These are phyloP conservation scores for Ceratocystis harringtonii DNA, from an alignment of 2,329 filamentous ascomycete genomes.

Conservation along the genomic window DNA sequence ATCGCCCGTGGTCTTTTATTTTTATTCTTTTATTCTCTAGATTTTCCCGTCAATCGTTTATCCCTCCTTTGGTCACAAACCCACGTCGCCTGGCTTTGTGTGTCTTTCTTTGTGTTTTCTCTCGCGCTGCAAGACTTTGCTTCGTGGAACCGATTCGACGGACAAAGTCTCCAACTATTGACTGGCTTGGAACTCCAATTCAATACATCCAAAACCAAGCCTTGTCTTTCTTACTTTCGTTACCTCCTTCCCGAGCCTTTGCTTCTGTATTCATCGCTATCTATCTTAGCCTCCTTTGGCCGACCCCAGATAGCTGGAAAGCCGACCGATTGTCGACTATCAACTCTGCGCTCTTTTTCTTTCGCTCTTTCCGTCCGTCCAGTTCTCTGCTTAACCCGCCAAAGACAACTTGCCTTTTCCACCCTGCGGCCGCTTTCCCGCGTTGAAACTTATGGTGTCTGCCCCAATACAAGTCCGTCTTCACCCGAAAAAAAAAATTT, in stretches of 20 bases:
- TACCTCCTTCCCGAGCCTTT: neutral
- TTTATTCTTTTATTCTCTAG: constrained; percentile 19
- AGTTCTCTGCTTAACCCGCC: too few species aligned
- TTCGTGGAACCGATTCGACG: neutral
- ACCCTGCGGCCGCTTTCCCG: too few species aligned
- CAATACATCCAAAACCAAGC: neutral
- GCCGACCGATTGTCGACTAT: constrained; percentile 18
- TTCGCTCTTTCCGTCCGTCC: too few species aligned
- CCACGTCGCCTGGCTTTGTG: neutral
- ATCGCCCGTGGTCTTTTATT: neutral
- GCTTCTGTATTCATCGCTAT: neutral
- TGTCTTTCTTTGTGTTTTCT: neutral
- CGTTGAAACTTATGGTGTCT: too few species aligned
- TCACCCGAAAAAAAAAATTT: too few species aligned
- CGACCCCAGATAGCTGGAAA: constrained; percentile 29
- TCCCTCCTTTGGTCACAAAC: neutral
- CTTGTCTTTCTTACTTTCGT: neutral
- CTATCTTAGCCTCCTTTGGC: constrained; percentile 10
- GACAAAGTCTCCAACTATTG: neutral
- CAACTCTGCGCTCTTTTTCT: too few species aligned
- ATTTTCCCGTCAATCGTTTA: neutral
- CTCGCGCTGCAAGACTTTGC: neutral
- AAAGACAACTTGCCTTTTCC: too few species aligned
- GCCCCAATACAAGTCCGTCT: too few species aligned
- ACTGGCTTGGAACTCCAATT: neutral